These are phyloP conservation scores for Tetraselmis chui DNA, from an alignment of 139 green algal genomes.

Conservation along the genomic window DNA sequence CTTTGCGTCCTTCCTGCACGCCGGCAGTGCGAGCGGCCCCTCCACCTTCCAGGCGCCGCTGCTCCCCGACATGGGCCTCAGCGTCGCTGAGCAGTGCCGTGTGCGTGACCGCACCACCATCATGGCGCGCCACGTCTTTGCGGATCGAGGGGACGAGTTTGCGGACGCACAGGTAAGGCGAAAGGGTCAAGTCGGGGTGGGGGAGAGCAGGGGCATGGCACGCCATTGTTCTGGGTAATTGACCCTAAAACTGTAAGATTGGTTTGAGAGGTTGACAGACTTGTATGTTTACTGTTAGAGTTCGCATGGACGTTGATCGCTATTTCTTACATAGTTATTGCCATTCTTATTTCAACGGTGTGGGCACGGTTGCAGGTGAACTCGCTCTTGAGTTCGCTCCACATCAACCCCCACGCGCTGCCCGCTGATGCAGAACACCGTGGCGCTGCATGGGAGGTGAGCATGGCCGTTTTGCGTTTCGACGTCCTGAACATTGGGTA, in stretches of 20 bases:
- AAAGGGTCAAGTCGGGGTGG: too few relatives aligned
- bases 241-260: too few relatives aligned
- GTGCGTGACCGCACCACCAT: conserved; percentile 74
- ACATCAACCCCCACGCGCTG: conserved; percentile 56
- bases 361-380: conserved; percentile 44
- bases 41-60: conserved; percentile 14
- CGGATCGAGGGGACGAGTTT: conserved; percentile 45
- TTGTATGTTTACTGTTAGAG: too few relatives aligned
- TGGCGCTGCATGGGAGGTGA: not conserved
- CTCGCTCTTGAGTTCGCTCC: conserved; percentile 54
- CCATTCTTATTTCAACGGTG: too few relatives aligned
- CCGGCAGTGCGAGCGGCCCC: not conserved
- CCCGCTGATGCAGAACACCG: conserved; percentile 23
- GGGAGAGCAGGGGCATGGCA: too few relatives aligned
- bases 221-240: too few relatives aligned
- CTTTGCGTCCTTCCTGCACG: not conserved
- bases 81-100: conserved; percentile 38
- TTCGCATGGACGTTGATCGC: too few relatives aligned
- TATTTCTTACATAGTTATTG: too few relatives aligned
- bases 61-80: conserved; percentile 21
- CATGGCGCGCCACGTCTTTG: conserved; percentile 74
- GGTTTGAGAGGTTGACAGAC: too few relatives aligned
- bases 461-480: too few relatives aligned
- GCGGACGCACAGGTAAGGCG: conserved; percentile 58
- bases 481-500: too few relatives aligned